Conservation (phyloP, 805 yeast species). For the Jamesozyma rosinii region DNA sequence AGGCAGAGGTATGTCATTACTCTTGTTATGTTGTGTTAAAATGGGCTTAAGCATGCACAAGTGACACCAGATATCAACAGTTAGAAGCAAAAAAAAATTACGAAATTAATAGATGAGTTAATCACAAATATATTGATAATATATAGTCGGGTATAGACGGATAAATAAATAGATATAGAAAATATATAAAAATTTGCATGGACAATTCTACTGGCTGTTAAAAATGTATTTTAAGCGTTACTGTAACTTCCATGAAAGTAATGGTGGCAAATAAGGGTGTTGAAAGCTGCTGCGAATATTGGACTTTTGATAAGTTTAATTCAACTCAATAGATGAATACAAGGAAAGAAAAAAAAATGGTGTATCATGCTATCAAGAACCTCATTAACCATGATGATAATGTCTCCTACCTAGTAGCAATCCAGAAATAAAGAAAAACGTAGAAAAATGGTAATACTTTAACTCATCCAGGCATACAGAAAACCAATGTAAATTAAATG, state of each 20-base stretch:
- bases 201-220: not conserved
- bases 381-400: not conserved
- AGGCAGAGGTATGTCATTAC: too few relatives aligned
- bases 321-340: not conserved
- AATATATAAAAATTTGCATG: too few relatives aligned
- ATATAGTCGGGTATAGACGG: not conserved
- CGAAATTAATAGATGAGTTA: too few relatives aligned
- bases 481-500: constrained; percentile 1
- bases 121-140: too few relatives aligned
- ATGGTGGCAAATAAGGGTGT: not conserved
- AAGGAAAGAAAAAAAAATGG: not conserved
- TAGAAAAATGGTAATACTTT: not conserved
- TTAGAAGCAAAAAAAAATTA: too few relatives aligned
- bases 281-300: not conserved
- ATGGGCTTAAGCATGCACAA: too few relatives aligned
- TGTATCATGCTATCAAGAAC: not conserved
- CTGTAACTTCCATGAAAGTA: constrained; percentile 1
- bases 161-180: too few relatives aligned
- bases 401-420: not conserved
- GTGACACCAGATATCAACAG: too few relatives aligned
- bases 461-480: not conserved
- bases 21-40: too few relatives aligned
- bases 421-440: not conserved
- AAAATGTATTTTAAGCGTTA: not conserved
- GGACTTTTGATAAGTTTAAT: not conserved